Base-by-base conservation (phyloP, 768 basidiomycete species). In the Pulveroboletus frians region DNA sequence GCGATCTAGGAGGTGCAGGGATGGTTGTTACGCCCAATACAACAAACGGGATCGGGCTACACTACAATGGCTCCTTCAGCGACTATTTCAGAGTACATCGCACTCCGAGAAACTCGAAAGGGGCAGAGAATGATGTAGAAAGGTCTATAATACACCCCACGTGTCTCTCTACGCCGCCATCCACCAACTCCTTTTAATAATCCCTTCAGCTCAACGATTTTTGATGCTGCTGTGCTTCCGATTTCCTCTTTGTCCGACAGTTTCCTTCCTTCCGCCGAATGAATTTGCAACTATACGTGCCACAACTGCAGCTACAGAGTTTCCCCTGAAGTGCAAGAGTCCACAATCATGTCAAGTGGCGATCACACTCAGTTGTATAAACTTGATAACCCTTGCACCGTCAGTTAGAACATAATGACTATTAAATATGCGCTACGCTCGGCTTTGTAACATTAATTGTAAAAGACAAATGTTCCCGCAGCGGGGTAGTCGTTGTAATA, bases 401-500 rank as follows among this genome's bases (percentile, higher is more conserved):
- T 72, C 67, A 8, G 73, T 74, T 10, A 79, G 68, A 61, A 80
- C 80, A 45, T 79, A 81, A 21, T 21, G 21, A 21, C 21, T 21
- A 42, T 45, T 6, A n/a, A 21, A 29, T 34, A 35, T 50, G 36
- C 38, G 43, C 38, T 37, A 37, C 27, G 67, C 79, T 63, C 55
- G 82, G 80, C 54, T 77, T 77, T 9, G 65, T 70, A 30, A 74
- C 66, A 56, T 85, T 85, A 53, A 56, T 85, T 85, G 53, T 81
- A 70, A n/a, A 80, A 62, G 6, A 84, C 6, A 5, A 26, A 26
- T 71, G 51, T 76, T 85, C 51, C 78, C 76, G 60, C 1, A 83
- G 81, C 8, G 80, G 80, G 3, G 80, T 79, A 5, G 84, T 85
- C n/a, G 79, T 84, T 15, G 75, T 78, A 43, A 72, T 73, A 54